Percentiles rank a stretch among this genome's conserved stretches.
Evolutionary conservation across 116 monocot species (phyloP).

Genomic region (Phalaenopsis hybrid): DNA sequence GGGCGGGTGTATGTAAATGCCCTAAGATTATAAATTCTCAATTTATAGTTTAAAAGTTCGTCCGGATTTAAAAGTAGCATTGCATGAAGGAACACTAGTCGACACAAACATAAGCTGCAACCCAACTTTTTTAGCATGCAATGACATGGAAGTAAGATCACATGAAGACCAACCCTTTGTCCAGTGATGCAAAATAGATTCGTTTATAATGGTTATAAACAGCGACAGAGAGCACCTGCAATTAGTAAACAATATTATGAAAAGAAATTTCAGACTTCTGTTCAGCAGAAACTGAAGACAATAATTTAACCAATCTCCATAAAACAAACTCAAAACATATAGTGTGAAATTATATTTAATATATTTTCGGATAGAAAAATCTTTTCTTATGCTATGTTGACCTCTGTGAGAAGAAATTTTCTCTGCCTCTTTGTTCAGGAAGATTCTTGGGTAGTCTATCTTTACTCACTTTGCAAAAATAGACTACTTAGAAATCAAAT

Average conservation of each 20-base stretch:
- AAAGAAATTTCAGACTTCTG: conserved; percentile 1
- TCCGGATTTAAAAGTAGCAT: background rate
- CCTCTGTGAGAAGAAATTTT: too few relatives aligned
- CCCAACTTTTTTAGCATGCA: background rate
- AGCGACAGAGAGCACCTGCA: conserved; percentile 93
- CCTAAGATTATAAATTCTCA: background rate
- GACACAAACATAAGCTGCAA: background rate
- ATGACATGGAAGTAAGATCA: conserved; percentile 13
- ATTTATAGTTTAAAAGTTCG: too few relatives aligned
- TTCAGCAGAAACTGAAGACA: background rate
- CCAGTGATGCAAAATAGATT: conserved; percentile 66
- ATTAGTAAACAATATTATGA: background rate
- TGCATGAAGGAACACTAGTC: background rate
- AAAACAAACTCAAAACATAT: too few relatives aligned
- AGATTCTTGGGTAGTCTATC: too few relatives aligned
- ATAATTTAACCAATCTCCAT: background rate
- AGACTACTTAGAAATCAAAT: too few relatives aligned
- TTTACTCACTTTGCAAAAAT: too few relatives aligned
- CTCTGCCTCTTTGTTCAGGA: too few relatives aligned
- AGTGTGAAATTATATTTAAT: too few relatives aligned
- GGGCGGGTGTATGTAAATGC: too few relatives aligned
- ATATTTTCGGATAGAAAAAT: too few relatives aligned
- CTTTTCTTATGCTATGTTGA: too few relatives aligned
- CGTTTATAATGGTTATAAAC: conserved; percentile 99
- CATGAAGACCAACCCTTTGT: conserved; percentile 52